Evolutionary conservation across 2,329 filamentous ascomycete species (phyloP).

Genomic region (Cordyceps fumosorosea): DNA sequence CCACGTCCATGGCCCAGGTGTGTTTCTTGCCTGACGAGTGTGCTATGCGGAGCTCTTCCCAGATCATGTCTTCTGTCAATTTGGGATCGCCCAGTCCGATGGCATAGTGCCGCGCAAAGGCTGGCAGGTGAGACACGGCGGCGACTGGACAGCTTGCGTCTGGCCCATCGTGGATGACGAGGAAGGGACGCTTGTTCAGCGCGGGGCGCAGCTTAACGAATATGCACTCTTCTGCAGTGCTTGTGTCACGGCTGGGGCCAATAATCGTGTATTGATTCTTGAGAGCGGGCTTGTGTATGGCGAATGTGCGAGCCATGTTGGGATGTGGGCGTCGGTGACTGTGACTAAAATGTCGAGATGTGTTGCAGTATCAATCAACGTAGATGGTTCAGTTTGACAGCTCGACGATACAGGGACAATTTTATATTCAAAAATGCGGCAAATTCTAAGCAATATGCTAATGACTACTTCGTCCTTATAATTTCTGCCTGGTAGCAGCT

Average conservation of each 20-base stretch:
- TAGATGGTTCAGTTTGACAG: no score
- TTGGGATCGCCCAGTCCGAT: not conserved
- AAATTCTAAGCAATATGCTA: not conserved
- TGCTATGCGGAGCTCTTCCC: slow-evolving; percentile 8
- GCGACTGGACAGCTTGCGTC: not conserved
- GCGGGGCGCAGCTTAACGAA: not conserved
- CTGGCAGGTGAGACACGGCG: slow-evolving; percentile 10
- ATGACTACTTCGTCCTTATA: not conserved
- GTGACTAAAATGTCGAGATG: no score
- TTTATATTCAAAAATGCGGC: not conserved
- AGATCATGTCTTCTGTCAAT: not conserved
- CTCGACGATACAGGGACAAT: no score
- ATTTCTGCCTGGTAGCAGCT: not conserved
- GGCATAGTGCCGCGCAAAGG: slow-evolving; percentile 4
- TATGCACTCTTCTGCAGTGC: not conserved
- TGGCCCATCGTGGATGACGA: slow-evolving; percentile 1
- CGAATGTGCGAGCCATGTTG: slow-evolving; percentile 6
- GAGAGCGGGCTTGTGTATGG: slow-evolving; percentile 1
- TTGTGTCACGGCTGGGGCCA: not conserved
- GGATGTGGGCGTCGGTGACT: not conserved
- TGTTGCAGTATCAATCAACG: no score
- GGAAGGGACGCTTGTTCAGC: not conserved
- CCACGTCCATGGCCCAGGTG: slow-evolving; percentile 11
- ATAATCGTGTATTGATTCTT: slow-evolving; percentile 3
- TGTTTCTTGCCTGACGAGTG: slow-evolving; percentile 9